Conservation (phyloP, 352 stramenopile genomes). For the Lagenidium giganteum region DNA sequence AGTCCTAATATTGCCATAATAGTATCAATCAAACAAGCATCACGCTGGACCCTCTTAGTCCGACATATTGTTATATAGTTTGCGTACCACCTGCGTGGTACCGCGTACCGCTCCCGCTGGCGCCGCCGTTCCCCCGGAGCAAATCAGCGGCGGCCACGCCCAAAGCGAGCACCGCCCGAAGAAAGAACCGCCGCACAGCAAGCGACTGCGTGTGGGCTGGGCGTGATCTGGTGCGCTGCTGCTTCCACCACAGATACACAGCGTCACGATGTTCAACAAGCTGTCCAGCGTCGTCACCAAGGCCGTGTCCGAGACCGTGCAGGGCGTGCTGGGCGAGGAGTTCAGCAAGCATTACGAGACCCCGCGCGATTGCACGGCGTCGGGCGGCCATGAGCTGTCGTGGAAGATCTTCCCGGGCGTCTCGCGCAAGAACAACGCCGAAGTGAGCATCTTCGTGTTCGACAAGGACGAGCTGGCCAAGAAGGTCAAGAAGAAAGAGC, state of each 20-base stretch:
- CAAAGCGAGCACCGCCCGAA: no score
- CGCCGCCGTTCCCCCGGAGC: no score
- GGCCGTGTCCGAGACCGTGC: conserved; percentile 40
- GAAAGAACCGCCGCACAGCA: no score
- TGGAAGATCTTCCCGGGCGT: conserved; percentile 85
- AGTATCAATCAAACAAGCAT: no score
- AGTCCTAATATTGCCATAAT: no score
- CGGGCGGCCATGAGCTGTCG: conserved; percentile 71
- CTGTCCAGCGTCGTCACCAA: conserved; percentile 65
- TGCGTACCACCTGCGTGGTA: no score
- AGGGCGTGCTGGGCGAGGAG: conserved; percentile 76
- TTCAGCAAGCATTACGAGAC: conserved; percentile 86
- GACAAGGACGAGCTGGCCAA: conserved; percentile 85
- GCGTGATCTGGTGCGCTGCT: neutral
- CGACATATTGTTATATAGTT: no score
- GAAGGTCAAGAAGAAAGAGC: conserved; percentile 78
- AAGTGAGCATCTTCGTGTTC: conserved; percentile 85
- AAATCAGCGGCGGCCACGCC: no score
- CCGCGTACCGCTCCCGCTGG: no score
- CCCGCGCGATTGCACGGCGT: conserved; percentile 79
- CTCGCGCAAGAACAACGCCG: conserved; percentile 69
- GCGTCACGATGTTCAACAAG: conserved; percentile 65
- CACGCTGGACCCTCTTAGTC: no score
- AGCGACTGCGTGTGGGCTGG: no score
- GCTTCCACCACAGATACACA: neutral